phyloP scores from a whole-genome alignment of 208 protist genomes.

The Trichomonas tenax region DNA sequence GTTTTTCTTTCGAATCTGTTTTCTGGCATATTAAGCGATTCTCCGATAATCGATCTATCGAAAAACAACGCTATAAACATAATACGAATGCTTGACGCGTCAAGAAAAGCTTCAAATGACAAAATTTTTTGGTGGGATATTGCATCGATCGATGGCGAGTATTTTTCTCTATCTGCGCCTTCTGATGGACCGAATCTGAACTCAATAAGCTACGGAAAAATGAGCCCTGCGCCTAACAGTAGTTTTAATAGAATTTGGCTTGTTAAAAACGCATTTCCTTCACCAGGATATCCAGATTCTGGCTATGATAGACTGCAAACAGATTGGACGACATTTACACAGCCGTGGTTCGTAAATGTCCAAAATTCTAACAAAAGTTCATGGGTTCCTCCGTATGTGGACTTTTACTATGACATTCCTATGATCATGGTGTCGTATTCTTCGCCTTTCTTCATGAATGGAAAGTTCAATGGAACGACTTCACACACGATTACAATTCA shows the following conservation, averaged over 20 bases:
- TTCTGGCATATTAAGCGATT: not conserved
- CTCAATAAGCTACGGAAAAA: not conserved
- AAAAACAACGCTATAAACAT: not conserved
- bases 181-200: not conserved
- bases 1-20: not conserved
- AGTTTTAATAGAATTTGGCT: not conserved
- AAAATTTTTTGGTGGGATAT: not conserved
- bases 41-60: not conserved
- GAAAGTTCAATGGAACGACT: not conserved
- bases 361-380: not conserved
- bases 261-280: not conserved
- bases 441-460: not conserved
- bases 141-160: not conserved
- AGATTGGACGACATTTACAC: not conserved
- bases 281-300: not conserved
- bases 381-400: not conserved
- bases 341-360: not conserved
- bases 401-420: not conserved
- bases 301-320: not conserved
- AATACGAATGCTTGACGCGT: not conserved
- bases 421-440: not conserved
- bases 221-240: not conserved
- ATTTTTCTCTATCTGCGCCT: not conserved
- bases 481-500: not conserved
- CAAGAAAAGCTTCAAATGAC: not conserved